These are phyloP conservation scores for Rhododendron williamsianum DNA, from an alignment of 148 eudicot genomes.

Conservation along the genomic window DNA sequence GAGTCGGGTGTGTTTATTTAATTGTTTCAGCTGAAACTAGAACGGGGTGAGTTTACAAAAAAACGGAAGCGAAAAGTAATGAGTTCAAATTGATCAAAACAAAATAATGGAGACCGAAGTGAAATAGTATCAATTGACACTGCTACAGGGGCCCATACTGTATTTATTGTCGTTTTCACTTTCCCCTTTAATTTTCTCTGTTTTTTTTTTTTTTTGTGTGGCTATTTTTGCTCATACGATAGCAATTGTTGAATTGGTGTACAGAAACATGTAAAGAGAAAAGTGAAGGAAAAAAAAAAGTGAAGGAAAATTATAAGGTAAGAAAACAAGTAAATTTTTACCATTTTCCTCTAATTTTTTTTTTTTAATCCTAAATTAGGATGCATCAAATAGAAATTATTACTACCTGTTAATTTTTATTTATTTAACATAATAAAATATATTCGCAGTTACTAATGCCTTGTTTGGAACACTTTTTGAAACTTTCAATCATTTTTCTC, in stretches of 20 bases:
- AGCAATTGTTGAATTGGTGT: neutral
- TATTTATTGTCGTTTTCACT: neutral
- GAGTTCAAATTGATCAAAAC: neutral
- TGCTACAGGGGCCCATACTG: neutral
- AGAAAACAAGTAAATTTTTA: neutral
- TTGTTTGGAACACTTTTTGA: no score
- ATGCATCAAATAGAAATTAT: neutral
- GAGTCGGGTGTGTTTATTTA: neutral
- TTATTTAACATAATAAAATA: neutral
- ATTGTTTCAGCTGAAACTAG: neutral
- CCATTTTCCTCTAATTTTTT: neutral
- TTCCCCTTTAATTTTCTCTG: neutral
- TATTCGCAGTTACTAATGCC: no score
- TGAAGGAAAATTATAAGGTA: neutral
- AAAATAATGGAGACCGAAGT: neutral
- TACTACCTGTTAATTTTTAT: neutral
- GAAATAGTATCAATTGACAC: neutral
- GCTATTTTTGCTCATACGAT: neutral
- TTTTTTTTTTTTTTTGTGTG: no score
- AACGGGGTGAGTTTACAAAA: neutral
- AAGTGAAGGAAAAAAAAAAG: no score
- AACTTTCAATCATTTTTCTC: no score
- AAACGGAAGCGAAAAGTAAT: neutral
- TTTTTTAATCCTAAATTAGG: neutral
- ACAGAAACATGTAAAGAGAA: neutral